phyloP scores from a whole-genome alignment of 2,329 filamentous ascomycete species.

The Coniochaeta prunicola region DNA sequence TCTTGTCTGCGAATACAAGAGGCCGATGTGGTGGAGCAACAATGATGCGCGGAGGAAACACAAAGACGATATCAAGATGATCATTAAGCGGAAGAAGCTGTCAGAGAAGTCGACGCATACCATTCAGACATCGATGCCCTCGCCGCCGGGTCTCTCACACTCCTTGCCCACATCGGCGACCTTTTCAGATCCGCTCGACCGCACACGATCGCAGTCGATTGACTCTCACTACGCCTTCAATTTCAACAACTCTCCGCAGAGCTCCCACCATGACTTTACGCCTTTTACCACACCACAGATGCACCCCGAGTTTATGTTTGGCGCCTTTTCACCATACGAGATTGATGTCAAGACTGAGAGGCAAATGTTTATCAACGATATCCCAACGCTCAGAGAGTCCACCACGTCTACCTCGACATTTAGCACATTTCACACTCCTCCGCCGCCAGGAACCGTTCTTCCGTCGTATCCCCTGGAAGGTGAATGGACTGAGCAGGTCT shows the following conservation, averaged over 20 bases:
- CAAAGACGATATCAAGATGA: conserved; percentile 93
- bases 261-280: conserved; percentile 40
- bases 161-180: conserved; percentile 76
- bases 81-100: conserved; percentile 95
- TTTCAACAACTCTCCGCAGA: conserved; percentile 58
- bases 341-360: conserved; percentile 94
- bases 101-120: conserved; percentile 69
- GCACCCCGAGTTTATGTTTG: conserved; percentile 53
- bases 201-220: conserved; percentile 69
- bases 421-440: conserved; percentile 79
- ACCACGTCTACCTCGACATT: conserved; percentile 89
- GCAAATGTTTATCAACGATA: conserved; percentile 87
- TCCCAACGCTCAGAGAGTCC: conserved; percentile 78
- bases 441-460: conserved; percentile 60
- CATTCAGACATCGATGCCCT: conserved; percentile 50
- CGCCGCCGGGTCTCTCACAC: conserved; percentile 72
- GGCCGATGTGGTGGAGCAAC: conserved; percentile 96
- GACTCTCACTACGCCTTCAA: conserved; percentile 77
- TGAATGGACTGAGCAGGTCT: conserved; percentile 67
- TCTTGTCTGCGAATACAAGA: conserved; percentile 89
- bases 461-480: conserved; percentile 53
- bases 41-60: conserved; percentile 76
- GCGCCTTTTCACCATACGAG: conserved; percentile 71
- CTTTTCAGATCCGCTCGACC: conserved; percentile 66
- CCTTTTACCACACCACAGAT: conserved; percentile 55